Conservation (phyloP, 164 flowering plant species). For the Magnolia kwangsiensis region DNA sequence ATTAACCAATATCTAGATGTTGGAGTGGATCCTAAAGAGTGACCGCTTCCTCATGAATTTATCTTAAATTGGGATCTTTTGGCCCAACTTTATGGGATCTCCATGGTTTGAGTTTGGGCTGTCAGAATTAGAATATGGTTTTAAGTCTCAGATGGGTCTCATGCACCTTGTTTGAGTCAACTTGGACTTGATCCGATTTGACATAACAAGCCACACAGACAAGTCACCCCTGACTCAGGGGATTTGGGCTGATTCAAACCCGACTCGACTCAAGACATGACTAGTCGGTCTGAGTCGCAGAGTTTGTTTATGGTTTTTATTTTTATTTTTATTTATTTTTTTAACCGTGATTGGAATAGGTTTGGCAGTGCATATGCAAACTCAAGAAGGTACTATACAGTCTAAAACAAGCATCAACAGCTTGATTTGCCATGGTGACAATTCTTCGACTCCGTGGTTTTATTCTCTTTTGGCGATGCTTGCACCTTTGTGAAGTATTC, state of each 20-base stretch:
- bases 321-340: too few relatives aligned
- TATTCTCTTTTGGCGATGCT: neutral
- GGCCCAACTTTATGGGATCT: neutral
- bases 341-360: neutral
- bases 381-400: neutral
- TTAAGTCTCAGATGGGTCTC: too few relatives aligned
- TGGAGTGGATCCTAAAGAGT: neutral
- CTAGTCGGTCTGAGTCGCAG: neutral
- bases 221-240: neutral
- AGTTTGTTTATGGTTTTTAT: too few relatives aligned
- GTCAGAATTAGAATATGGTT: too few relatives aligned
- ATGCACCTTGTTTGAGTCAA: neutral
- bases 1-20: neutral
- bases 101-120: too few relatives aligned
- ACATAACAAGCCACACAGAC: neutral
- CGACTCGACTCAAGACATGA: neutral
- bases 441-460: neutral
- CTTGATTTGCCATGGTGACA: neutral
- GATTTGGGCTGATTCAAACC: neutral
- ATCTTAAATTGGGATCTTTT: neutral
- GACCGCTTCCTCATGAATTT: neutral
- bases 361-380: neutral
- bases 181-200: neutral
- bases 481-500: neutral
- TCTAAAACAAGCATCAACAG: neutral